Conservation (phyloP, 139 green algal species). For the Desmodesmus armatus region DNA sequence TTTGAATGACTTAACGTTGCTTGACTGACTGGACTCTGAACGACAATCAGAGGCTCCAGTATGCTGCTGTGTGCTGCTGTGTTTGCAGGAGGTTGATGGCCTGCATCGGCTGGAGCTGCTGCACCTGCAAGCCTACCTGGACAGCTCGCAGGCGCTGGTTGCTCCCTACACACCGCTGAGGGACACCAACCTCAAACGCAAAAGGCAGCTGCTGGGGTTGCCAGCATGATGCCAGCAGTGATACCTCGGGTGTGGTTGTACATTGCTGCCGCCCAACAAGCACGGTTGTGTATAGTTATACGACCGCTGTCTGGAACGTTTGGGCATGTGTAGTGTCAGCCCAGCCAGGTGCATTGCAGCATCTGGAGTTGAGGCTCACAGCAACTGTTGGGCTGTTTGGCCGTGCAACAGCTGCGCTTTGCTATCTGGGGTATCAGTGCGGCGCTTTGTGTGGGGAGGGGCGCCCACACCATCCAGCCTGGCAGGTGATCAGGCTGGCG, state of each 20-base stretch:
- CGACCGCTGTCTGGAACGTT: too few relatives aligned
- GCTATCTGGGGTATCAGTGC: too few relatives aligned
- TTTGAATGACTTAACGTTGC: too few relatives aligned
- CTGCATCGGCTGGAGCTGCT: slow-evolving; percentile 50
- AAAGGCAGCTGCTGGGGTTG: slow-evolving; percentile 30
- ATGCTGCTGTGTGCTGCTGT: not conserved
- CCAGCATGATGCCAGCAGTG: not conserved
- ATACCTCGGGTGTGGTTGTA: not conserved
- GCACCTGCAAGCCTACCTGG: slow-evolving; percentile 52
- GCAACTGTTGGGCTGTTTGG: too few relatives aligned
- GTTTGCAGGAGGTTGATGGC: slow-evolving; percentile 43
- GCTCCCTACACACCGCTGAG: slow-evolving; percentile 46
- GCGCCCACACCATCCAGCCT: too few relatives aligned
- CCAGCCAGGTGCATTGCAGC: not conserved
- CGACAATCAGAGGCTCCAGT: too few relatives aligned
- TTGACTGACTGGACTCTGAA: too few relatives aligned
- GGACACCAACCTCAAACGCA: slow-evolving; percentile 37
- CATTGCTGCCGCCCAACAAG: not conserved
- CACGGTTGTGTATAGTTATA: too few relatives aligned
- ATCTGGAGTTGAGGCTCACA: too few relatives aligned
- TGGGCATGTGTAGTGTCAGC: not conserved
- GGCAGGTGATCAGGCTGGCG: too few relatives aligned
- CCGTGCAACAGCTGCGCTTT: too few relatives aligned
- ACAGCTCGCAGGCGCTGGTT: slow-evolving; percentile 40
- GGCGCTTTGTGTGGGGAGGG: too few relatives aligned